Base-by-base conservation (phyloP, 306 rosid genomes). In the Vicia faba region DNA sequence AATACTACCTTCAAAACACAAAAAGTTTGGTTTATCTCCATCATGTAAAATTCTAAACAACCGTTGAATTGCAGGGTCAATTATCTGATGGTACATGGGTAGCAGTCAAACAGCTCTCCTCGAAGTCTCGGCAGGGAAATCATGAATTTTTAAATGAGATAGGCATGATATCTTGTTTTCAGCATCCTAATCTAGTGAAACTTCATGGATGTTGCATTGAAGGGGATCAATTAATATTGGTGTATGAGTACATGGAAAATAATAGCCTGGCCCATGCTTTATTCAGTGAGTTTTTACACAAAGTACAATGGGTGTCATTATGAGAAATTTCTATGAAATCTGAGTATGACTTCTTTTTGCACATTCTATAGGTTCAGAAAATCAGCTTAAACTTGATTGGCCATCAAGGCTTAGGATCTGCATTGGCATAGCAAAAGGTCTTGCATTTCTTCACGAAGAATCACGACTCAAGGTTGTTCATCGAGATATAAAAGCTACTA, bases 171-270 rank as follows among this genome's bases (percentile, higher is more conserved):
- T 81, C 92, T 45, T 80, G 81, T 72, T 58, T 86, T 53, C 86
- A 79, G 62, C 92, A 86, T 75, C 88, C 85, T 50, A 81, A 82
- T 84, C 82, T 86, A 72, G 87, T 86, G 23, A 86, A 78, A 66
- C 82, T 86, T 53, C 66, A 86, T 36, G 92, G 92, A 44, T 84
- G 76, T 71, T 86, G 88, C 64, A 64, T 80, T 45, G 87, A 86
- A 75, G 68, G 80, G 49, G 74, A 84, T 72, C 82, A 86, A 28
- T 58, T 86, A 19, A 65, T 86, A 18, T 66, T 86, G 80, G 85
- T 84, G 2, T 86, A 86, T 3, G 92, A 86, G 75, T 86, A 79
- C 81, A 45, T 86, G 83, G 85, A 81, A 72, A 86, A 86, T 58
- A 86, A 86, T 60, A 81, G 72, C 68, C 72, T 86, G 8, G 85